Evolutionary conservation across 2,329 filamentous ascomycete genomes (phyloP).

Genomic region (Hortaea werneckii): DNA sequence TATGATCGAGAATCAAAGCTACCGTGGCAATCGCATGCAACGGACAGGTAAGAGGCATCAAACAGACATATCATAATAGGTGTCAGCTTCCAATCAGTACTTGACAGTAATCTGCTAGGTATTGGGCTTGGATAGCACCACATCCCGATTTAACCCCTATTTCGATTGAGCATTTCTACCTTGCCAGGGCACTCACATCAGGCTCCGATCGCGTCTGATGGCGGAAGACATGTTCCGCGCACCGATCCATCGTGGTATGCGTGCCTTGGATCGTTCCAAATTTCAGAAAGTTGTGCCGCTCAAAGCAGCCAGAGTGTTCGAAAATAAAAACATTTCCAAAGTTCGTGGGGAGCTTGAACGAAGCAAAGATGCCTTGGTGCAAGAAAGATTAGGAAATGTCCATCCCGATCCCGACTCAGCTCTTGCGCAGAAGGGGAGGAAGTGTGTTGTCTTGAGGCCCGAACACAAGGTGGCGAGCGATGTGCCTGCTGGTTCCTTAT

Average conservation of each 20-base stretch:
- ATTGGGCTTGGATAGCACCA: too few species aligned
- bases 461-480: constrained; percentile 25
- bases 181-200: too few species aligned
- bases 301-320: constrained; percentile 66
- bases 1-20: too few species aligned
- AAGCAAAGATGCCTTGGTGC: constrained; percentile 54
- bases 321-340: constrained; percentile 62
- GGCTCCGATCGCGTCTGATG: constrained; percentile 5
- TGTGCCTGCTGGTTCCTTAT: background rate
- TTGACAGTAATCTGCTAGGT: too few species aligned
- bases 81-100: too few species aligned
- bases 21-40: too few species aligned
- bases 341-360: constrained; percentile 57
- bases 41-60: too few species aligned
- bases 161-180: too few species aligned
- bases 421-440: constrained; percentile 37
- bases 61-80: too few species aligned
- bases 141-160: too few species aligned
- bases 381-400: constrained; percentile 56
- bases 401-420: constrained; percentile 49
- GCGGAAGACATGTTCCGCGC: constrained; percentile 57
- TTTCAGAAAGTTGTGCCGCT: constrained; percentile 69
- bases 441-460: constrained; percentile 37
- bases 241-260: constrained; percentile 69
- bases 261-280: constrained; percentile 69